Conservation (phyloP, 1,284 basidiomycete genomes). For the Sporisorium graminicola region DNA sequence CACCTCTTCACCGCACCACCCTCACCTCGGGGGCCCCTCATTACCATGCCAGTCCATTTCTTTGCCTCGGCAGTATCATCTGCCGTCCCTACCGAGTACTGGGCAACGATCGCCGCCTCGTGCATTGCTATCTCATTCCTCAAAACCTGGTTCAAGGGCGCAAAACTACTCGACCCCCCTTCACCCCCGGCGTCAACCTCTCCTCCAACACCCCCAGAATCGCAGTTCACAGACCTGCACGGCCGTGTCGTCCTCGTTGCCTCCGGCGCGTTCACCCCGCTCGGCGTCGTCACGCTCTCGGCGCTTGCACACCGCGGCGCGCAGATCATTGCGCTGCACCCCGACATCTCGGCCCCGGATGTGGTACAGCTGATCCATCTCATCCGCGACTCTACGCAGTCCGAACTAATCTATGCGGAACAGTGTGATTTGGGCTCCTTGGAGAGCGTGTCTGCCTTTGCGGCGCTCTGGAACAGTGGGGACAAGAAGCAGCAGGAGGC, state of each 20-base stretch:
- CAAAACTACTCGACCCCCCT: slow-evolving; percentile 43
- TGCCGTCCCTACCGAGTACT: slow-evolving; percentile 45
- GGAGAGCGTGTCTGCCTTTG: slow-evolving; percentile 49
- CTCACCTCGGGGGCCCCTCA: neutral
- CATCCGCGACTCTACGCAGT: slow-evolving; percentile 58
- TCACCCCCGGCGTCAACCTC: slow-evolving; percentile 4
- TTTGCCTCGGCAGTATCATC: slow-evolving; percentile 36
- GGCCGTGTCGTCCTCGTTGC: slow-evolving; percentile 53
- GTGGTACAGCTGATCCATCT: slow-evolving; percentile 55
- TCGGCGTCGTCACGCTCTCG: slow-evolving; percentile 56
- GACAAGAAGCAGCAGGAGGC: slow-evolving; percentile 38
- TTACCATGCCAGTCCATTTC: slow-evolving; percentile 59
- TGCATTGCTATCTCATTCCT: slow-evolving; percentile 39
- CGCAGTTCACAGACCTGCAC: slow-evolving; percentile 40
- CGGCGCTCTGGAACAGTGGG: slow-evolving; percentile 57
- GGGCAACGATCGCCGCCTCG: slow-evolving; percentile 39
- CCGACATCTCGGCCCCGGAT: slow-evolving; percentile 28
- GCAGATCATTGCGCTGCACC: slow-evolving; percentile 58
- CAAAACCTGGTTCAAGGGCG: slow-evolving; percentile 56
- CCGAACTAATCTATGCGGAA: slow-evolving; percentile 64
- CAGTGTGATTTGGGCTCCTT: slow-evolving; percentile 57
- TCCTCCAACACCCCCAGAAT: neutral
- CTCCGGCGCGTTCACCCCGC: slow-evolving; percentile 56
- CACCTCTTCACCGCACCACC: neutral
- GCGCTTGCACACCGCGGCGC: slow-evolving; percentile 60